Percentiles rank a stretch among this genome's conserved stretches.
These are phyloP conservation scores for Ophiostoma pallidulum DNA, from an alignment of 2,329 filamentous ascomycete species.

Conservation along the genomic window DNA sequence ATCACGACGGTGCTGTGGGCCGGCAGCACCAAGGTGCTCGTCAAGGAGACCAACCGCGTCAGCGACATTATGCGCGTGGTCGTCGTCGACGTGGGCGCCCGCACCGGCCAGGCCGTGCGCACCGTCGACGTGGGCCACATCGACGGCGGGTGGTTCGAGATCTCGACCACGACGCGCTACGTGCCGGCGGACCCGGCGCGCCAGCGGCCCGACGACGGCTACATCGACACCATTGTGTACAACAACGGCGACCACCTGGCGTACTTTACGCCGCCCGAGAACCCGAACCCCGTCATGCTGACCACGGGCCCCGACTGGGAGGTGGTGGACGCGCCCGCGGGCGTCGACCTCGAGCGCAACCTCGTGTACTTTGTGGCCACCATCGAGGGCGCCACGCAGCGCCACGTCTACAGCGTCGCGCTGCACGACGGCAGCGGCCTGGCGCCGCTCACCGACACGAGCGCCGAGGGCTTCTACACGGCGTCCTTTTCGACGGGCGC, in stretches of 20 bases:
- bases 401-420: conserved; percentile 84
- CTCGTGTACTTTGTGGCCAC: conserved; percentile 86
- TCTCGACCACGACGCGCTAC: conserved; percentile 74
- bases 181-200: conserved; percentile 74
- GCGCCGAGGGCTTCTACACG: conserved; percentile 65
- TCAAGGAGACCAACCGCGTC: conserved; percentile 89
- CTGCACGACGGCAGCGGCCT: conserved; percentile 71
- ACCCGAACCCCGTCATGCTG: conserved; percentile 69
- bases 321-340: conserved; percentile 74
- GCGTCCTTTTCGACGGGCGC: conserved; percentile 77
- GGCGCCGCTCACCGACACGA: conserved; percentile 62
- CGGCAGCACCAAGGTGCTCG: conserved; percentile 62
- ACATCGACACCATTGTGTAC: conserved; percentile 83
- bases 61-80: conserved; percentile 85
- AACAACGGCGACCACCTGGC: conserved; percentile 84
- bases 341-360: conserved; percentile 75
- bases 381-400: conserved; percentile 77
- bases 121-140: conserved; percentile 69
- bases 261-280: conserved; percentile 86
- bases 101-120: conserved; percentile 69
- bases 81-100: conserved; percentile 65
- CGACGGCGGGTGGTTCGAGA: conserved; percentile 98
- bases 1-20: conserved; percentile 94
- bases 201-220: conserved; percentile 73
- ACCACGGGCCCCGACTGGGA: conserved; percentile 81